Conservation (phyloP, 345 rosid genomes). For the Eucalyptus tenuipes region DNA sequence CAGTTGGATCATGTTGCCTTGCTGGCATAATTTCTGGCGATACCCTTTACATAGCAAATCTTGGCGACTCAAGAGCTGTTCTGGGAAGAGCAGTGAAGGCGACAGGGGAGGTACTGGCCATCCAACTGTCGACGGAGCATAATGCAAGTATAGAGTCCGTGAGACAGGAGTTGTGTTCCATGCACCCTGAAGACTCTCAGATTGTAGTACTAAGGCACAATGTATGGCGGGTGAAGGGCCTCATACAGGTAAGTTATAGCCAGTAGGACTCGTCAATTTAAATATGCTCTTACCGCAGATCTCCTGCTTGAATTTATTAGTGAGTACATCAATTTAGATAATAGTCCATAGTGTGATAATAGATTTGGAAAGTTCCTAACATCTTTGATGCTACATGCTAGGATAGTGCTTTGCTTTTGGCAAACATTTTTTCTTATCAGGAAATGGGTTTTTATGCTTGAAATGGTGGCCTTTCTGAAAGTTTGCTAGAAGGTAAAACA, state of each 20-base stretch:
- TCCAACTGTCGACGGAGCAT: conserved; percentile 39
- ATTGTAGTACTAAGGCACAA: conserved; percentile 33
- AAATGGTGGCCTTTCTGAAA: background rate
- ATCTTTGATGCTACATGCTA: background rate
- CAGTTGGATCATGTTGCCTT: conserved; percentile 45
- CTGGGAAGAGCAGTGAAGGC: conserved; percentile 28
- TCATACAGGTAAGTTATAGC: conserved; percentile 23
- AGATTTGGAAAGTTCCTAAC: background rate
- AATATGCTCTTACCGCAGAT: background rate
- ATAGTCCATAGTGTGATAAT: background rate
- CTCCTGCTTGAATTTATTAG: background rate
- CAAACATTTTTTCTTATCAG: background rate
- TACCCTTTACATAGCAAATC: conserved; percentile 29
- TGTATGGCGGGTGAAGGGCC: conserved; percentile 46
- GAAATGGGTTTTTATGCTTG: background rate
- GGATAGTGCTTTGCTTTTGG: background rate
- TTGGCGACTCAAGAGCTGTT: conserved; percentile 46
- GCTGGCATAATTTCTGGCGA: conserved; percentile 28
- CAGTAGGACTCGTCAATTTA: background rate
- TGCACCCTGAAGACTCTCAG: conserved; percentile 37
- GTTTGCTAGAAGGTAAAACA: background rate
- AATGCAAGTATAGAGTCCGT: conserved; percentile 36
- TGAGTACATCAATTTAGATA: background rate
- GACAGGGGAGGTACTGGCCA: conserved; percentile 32
- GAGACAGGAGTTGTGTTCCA: conserved; percentile 22